Evolutionary conservation across 192 early-diverging fungal genomes (phyloP).

Genomic region (Podochytrium sp.): DNA sequence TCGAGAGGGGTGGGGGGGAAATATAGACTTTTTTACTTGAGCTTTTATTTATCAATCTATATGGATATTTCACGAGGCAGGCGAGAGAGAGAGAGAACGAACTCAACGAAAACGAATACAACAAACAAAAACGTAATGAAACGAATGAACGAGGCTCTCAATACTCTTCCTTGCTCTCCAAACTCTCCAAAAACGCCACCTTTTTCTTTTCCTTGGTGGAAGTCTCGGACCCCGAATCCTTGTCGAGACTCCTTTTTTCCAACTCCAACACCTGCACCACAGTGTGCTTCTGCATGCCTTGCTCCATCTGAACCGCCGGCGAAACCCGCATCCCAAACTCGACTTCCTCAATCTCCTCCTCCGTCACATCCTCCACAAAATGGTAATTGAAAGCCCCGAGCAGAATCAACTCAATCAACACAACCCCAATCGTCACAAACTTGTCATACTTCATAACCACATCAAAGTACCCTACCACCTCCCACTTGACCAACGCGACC

Average conservation of each 20-base stretch:
- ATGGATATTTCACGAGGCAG: too few species aligned
- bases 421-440: not conserved
- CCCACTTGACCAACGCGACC: not conserved
- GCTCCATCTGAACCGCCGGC: not conserved
- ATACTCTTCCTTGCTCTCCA: too few species aligned
- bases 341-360: not conserved
- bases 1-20: too few species aligned
- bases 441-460: not conserved
- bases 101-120: too few species aligned
- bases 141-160: too few species aligned
- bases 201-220: not conserved
- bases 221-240: too few species aligned
- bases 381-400: slow-evolving; percentile 8
- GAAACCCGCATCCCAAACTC: not conserved
- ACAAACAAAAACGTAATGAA: too few species aligned
- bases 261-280: not conserved
- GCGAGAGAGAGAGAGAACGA: too few species aligned
- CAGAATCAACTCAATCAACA: slow-evolving; percentile 6
- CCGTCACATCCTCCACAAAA: not conserved
- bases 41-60: too few species aligned
- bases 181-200: not conserved
- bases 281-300: not conserved
- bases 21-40: too few species aligned
- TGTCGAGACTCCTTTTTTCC: too few species aligned
- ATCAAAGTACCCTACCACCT: not conserved